These are phyloP conservation scores for Arachis monticola DNA, from an alignment of 331 rosid genomes.

Conservation along the genomic window DNA sequence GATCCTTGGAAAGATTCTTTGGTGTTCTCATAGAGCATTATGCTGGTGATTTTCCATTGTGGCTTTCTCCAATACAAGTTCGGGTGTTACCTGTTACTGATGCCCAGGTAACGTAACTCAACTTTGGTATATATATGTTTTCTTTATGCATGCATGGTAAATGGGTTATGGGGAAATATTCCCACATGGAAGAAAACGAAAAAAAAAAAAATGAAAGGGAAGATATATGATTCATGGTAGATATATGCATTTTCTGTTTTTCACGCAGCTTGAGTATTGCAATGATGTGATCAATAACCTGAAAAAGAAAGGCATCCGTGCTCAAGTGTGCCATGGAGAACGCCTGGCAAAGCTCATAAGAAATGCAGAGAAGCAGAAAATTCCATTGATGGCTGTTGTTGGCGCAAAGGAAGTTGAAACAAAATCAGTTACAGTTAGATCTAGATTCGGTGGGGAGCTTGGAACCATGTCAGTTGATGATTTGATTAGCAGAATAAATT, in stretches of 20 bases:
- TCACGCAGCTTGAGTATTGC: constrained; percentile 76
- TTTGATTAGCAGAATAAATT: constrained; percentile 67
- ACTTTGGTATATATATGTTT: constrained; percentile 6
- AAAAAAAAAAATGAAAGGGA: not conserved
- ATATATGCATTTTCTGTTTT: constrained; percentile 15
- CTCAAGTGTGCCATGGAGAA: constrained; percentile 85
- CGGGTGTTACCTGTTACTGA: constrained; percentile 95
- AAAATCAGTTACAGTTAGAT: constrained; percentile 75
- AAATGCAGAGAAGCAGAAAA: constrained; percentile 88
- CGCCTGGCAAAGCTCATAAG: constrained; percentile 93
- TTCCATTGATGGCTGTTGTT: constrained; percentile 95
- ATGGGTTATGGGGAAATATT: not conserved
- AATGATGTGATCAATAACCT: constrained; percentile 64
- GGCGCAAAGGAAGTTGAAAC: constrained; percentile 89
- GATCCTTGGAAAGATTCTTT: constrained; percentile 93
- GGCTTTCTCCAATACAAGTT: constrained; percentile 96
- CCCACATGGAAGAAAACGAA: not conserved
- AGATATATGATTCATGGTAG: constrained; percentile 9
- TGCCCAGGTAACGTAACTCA: constrained; percentile 62
- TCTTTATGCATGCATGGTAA: not conserved
- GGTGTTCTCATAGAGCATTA: constrained; percentile 95
- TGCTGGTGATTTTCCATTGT: constrained; percentile 95
- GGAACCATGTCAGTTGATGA: constrained; percentile 82
- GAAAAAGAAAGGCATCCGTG: constrained; percentile 68
- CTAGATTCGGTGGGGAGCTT: constrained; percentile 85